Base-by-base conservation (phyloP, 768 basidiomycete genomes). In the Auricularia sp. region DNA sequence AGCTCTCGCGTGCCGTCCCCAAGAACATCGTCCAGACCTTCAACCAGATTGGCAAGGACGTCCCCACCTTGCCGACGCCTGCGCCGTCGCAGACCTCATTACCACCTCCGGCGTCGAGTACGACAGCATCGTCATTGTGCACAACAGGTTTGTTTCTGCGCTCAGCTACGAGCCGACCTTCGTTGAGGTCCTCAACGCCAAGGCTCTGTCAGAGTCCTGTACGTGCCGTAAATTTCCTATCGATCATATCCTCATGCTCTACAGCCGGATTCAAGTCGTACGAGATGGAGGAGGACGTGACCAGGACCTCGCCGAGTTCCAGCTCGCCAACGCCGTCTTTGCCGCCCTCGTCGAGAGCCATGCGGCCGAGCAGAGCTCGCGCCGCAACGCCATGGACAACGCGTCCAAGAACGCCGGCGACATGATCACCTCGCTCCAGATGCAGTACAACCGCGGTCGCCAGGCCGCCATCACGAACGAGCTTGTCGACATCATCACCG, bases 341-440 rank as follows among this genome's bases (percentile, higher is more conserved):
- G 89, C 94, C 69, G 87, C 94, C 62, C 89, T 99, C 56, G 89
- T 91, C 33, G 96, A 99, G 77, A 90, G 87, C 64, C 94, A 98
- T 75, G 96, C 96, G 62, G 94, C 95, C 71, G 96, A 98, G 78
- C 89, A 89, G 74, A 92, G 88, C 69, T 87, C 92, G 72, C 91
- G 90, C 76, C 89, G 96, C 70, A 98, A 96, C 70, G 97, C 97
- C 72, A 99, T 99, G 97, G 97, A 98, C 85, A 98, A 94, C 73
- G 96, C 96, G 61, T 94, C 95, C 69, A 99, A 99, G 87, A 98
- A 99, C 77, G 97, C 97, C 65, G 80, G 78, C 39, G 94, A 95
- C 78, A 97, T 98, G 94, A 96, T 98, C 73, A 77, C 77, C 67
- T 76, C 80, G 56, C 82, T 98, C 61, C 89, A 90, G 76, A 89